These are phyloP conservation scores for Clohesyomyces aquaticus DNA, from an alignment of 495 filamentous ascomycete species.

Conservation along the genomic window DNA sequence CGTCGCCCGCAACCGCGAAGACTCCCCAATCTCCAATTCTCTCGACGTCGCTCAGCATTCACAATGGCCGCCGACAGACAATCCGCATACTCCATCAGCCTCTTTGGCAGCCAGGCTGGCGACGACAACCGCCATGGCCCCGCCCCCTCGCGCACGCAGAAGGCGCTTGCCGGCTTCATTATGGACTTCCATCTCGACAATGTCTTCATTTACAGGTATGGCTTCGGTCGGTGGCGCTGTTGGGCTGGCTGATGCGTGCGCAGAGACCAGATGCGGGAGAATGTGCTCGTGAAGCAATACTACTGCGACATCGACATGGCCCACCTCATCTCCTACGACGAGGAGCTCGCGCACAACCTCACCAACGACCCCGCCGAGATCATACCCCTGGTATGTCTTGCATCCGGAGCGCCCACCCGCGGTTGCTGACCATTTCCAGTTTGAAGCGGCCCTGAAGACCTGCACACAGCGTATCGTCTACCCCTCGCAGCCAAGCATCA, in stretches of 20 bases:
- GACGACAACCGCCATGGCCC: conserved; percentile 59
- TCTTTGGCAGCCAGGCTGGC: conserved; percentile 64
- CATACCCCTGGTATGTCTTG: conserved; percentile 74
- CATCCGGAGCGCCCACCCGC: not conserved
- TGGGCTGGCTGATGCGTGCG: conserved; percentile 1
- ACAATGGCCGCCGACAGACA: conserved; percentile 87
- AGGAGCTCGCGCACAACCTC: conserved; percentile 90
- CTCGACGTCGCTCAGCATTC: not conserved
- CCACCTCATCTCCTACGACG: conserved; percentile 94
- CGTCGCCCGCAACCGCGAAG: not conserved
- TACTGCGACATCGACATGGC: conserved; percentile 97
- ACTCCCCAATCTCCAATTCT: not conserved
- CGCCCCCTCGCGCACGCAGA: conserved; percentile 61
- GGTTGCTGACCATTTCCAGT: conserved; percentile 57
- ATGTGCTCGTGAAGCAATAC: conserved; percentile 92
- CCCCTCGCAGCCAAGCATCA: conserved; percentile 69
- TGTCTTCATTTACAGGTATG: conserved; percentile 90
- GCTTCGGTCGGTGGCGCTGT: not conserved
- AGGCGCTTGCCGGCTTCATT: conserved; percentile 73
- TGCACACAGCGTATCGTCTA: conserved; percentile 92
- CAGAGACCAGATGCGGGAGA: conserved; percentile 95
- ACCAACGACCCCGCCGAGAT: conserved; percentile 90
- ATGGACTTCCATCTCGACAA: conserved; percentile 95
- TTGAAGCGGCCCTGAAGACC: conserved; percentile 84
- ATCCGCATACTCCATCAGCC: conserved; percentile 79